Conservation (phyloP, 768 basidiomycete genomes). For the Lenzites betulinus region DNA sequence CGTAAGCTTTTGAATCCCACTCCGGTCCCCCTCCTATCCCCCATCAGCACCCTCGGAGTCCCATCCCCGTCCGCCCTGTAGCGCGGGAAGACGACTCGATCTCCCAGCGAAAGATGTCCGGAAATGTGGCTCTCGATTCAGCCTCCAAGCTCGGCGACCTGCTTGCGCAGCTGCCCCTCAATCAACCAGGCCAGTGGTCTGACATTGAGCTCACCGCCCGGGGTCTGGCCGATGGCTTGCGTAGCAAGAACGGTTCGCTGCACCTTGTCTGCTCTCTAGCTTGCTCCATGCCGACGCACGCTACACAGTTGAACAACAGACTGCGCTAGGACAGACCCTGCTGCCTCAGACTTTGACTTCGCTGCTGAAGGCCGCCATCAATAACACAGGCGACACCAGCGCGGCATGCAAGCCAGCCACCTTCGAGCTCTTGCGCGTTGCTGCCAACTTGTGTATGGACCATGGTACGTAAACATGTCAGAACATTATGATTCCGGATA, state of each 20-base stretch:
- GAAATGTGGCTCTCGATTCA: slow-evolving; percentile 22
- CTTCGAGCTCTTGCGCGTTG: slow-evolving; percentile 73
- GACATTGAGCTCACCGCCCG: slow-evolving; percentile 53
- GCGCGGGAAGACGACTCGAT: not conserved
- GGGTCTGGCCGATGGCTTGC: slow-evolving; percentile 62
- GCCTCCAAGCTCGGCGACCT: slow-evolving; percentile 38
- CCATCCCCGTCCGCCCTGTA: not conserved
- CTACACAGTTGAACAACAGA: slow-evolving; percentile 68
- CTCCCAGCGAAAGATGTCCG: slow-evolving; percentile 19
- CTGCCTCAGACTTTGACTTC: slow-evolving; percentile 67
- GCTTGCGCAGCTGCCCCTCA: slow-evolving; percentile 35
- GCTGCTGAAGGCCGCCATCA: slow-evolving; percentile 57
- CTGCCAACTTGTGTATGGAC: slow-evolving; percentile 84
- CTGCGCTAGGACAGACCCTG: slow-evolving; percentile 61
- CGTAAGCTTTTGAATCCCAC: slow-evolving; percentile 5
- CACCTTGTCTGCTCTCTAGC: slow-evolving; percentile 15
- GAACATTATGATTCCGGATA: not conserved
- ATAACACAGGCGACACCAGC: slow-evolving; percentile 48
- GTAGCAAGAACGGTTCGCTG: slow-evolving; percentile 48
- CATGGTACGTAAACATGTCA: slow-evolving; percentile 53
- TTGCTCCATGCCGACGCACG: slow-evolving; percentile 15
- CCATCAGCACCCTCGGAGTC: slow-evolving; percentile 5
- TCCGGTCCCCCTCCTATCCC: not conserved
- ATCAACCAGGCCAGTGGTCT: slow-evolving; percentile 45
- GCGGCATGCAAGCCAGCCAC: slow-evolving; percentile 51